Base-by-base conservation (phyloP, 139 green algal species). In the Raphidocelis subcapitata region DNA sequence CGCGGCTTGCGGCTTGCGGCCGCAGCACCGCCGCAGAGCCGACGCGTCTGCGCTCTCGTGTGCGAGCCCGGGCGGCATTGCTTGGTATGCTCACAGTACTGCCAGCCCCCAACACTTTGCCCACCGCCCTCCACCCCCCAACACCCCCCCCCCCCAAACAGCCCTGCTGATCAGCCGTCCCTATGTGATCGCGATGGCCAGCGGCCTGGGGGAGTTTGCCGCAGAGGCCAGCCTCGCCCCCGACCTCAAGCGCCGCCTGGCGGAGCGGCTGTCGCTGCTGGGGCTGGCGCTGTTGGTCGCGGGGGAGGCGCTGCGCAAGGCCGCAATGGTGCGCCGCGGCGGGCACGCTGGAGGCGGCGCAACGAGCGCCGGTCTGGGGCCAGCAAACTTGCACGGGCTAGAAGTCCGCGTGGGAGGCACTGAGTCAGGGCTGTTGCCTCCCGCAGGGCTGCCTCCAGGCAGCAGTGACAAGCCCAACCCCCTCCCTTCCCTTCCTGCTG, bases 301-400 rank as follows among this genome's bases (percentile, higher is more conserved):
- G 2, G 90, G 87, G 0, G 90, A 95, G 59, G 35, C 57, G 2
- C 55, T 94, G 24, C 60, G 90, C 0, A 95, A 95, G 60, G 36
- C 68, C 44, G 90, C 80, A 0, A 91, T 92, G 80, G 81, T 90
- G 62, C 49, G 67, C 18, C 24, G 24, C 26, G n/a, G n/a, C n/a
- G n/a, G n/a, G n/a, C n/a, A n/a, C n/a, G n/a, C n/a, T n/a, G n/a
- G n/a, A n/a, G n/a, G n/a, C n/a, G n/a, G n/a, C n/a, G n/a, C n/a
- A n/a, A n/a, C n/a, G n/a, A n/a, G n/a, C n/a, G n/a, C n/a, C n/a
- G n/a, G n/a, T n/a, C n/a, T n/a, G n/a, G n/a, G n/a, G n/a, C n/a
- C n/a, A n/a, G n/a, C n/a, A n/a, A n/a, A n/a, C n/a, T n/a, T n/a
- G n/a, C n/a, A n/a, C n/a, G n/a, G n/a, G n/a, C n/a, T n/a, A n/a